Base-by-base conservation (phyloP, 805 yeast species). In the Metschnikowia drakensbergensis region DNA sequence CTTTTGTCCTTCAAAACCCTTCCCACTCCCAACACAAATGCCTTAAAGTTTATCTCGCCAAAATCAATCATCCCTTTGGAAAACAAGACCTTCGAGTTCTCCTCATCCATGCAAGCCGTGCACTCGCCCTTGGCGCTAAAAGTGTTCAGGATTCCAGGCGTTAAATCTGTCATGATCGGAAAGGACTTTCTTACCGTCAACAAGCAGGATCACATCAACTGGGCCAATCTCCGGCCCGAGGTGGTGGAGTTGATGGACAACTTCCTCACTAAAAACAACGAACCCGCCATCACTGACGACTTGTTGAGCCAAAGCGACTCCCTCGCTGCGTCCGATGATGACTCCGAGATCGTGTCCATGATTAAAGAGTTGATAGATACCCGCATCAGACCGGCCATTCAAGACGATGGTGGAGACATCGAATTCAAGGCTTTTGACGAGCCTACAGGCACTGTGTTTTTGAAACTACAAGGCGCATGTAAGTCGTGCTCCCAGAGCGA, bases 321-420 rank as follows among this genome's bases (percentile, higher is more conserved):
- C 35, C 71, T 75, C 3, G 72, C 72, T 37, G 80, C 77, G 4
- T 65, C 64, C 8, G 96, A 85, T 42, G 66, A 68, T 34, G 77
- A 72, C 52, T 58, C 64, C 29, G 98, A 92, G 67, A 80, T 89
- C 1, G 86, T 89, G 38, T 82, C 87, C 29, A 86, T 91, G 86
- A 89, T 94, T 60, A 87, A 89, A 58, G 98, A 94, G 63, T 76
- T 94, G 48, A 84, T 95, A 48, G 95, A 87, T 52, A 94, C 99
- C 1, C 82, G 97, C 63, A 91, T 94, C 45, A 83, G 97, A 62
- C 99, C 99, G 1, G 97, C 98, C 1, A 90, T 94, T 49, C 96
- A 90, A 70, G 99, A 94, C 61, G 99, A 94, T 61, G 99, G 99
- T 53, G 99, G 99, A 31, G 98, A 94, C 62, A 84, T 94, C 53